Evolutionary conservation across 192 early-diverging fungal species (phyloP).

Genomic region (Backusella sp.): DNA sequence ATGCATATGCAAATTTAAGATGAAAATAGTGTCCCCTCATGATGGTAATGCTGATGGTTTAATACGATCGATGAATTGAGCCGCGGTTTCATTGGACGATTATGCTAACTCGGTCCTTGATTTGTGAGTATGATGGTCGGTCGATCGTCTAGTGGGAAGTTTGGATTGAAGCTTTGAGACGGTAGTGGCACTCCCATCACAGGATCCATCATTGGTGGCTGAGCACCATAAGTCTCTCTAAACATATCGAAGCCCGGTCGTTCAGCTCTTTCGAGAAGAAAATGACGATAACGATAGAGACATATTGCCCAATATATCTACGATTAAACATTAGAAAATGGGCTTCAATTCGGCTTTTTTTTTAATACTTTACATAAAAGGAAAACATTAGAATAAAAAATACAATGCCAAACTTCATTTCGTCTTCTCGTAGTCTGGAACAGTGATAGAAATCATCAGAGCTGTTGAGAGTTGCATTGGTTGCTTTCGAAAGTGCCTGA

Average conservation of each 20-base stretch:
- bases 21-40: not conserved
- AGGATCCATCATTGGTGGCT: not conserved
- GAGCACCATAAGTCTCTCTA: not conserved
- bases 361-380: slow-evolving; percentile 26
- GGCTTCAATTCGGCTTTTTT: not conserved
- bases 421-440: slow-evolving; percentile 26
- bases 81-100: not conserved
- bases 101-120: not conserved
- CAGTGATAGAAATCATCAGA: slow-evolving; percentile 30
- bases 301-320: slow-evolving; percentile 22
- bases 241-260: not conserved
- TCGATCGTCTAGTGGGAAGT: not conserved
- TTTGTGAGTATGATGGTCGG: not conserved
- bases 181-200: not conserved
- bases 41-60: not conserved
- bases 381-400: slow-evolving; percentile 25
- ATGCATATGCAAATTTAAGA: not conserved
- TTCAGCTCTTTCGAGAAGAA: not conserved
- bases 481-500: not conserved
- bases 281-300: not conserved
- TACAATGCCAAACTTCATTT: slow-evolving; percentile 33
- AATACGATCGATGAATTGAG: not conserved
- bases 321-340: not conserved
- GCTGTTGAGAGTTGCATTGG: not conserved
- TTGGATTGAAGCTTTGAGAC: too few relatives aligned